Evolutionary conservation across 768 basidiomycete genomes (phyloP), one percentile per base, ranked within the genome.

Genomic region (Phanerochaete carnosa): DNA sequence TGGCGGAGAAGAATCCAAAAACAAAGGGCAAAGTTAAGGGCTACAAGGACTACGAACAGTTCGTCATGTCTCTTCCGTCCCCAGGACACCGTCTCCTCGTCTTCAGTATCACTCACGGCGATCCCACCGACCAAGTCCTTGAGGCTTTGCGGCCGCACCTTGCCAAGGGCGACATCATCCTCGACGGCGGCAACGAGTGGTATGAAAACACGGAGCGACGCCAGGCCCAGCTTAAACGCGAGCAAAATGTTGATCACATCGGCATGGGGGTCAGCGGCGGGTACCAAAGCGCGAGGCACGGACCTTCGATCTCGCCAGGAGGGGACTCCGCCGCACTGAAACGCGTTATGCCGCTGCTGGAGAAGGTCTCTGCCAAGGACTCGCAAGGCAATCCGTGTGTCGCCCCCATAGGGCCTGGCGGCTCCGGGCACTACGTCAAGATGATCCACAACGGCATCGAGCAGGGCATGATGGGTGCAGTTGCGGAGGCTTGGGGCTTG

Each of bases 381-480:
- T 33, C 57, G 13, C 81, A 93, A 56, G 94, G 95, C 63, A 92
- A 92, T 66, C 97, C 97, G 35, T 99, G 97, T 82, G 97, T 95
- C 74, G 97, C 98, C 79, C 98, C 97, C 97, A 95, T 99, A 68
- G 97, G 97, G 46, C 92, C 95, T 76, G 89, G 88, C 64, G 97
- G 95, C 60, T 81, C 92, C 51, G 95, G 94, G 32, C 96, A 98
- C 82, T 99, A 98, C 76, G 96, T 99, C 77, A 99, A 99, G 83
- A 98, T 98, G 96, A 96, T 98, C 63, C 96, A 98, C 80, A 94
- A 94, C 60, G 93, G 96, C 80, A 99, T 99, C 75, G 97, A 99
- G 76, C 97, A 98, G 72, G 95, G 93, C 69, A 97, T 98, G 79
- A 98, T 99, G 97, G 96, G 98, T 75, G 81, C 98, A 72, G 98